phyloP scores from a whole-genome alignment of 768 basidiomycete genomes.

The Phallus indusiatus region DNA sequence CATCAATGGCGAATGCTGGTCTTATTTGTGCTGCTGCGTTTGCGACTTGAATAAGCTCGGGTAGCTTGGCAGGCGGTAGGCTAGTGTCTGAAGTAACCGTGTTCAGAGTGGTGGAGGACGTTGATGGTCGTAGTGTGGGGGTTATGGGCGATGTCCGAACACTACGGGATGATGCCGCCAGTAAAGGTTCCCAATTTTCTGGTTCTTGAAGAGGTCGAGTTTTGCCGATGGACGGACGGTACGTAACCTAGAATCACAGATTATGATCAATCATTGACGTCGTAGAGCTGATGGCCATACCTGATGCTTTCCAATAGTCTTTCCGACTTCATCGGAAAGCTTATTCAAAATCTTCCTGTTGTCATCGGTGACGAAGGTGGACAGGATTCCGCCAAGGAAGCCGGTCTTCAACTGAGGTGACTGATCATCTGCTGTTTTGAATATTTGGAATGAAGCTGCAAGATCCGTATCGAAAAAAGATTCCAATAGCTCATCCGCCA shows the following conservation, averaged over 20 bases:
- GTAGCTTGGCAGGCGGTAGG: constrained; percentile 21
- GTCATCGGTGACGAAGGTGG: constrained; percentile 78
- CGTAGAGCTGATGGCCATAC: constrained; percentile 25
- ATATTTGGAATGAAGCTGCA: constrained; percentile 77
- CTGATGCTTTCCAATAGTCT: constrained; percentile 90
- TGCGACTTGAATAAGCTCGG: constrained; percentile 61
- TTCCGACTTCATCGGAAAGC: constrained; percentile 89
- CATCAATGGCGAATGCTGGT: constrained; percentile 95
- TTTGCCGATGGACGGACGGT: constrained; percentile 76
- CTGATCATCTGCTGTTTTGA: constrained; percentile 59
- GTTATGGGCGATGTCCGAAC: constrained; percentile 49
- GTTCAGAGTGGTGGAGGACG: constrained; percentile 40
- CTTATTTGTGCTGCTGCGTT: constrained; percentile 83
- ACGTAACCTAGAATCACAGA: constrained; percentile 39
- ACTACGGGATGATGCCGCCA: constrained; percentile 56
- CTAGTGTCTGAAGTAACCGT: constrained; percentile 18
- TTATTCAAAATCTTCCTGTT: constrained; percentile 93
- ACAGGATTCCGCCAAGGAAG: constrained; percentile 78
- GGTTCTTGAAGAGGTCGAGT: constrained; percentile 59
- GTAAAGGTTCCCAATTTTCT: constrained; percentile 76
- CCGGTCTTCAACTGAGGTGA: constrained; percentile 48
- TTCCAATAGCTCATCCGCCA: constrained; percentile 93
- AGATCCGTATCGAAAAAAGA: constrained; percentile 94
- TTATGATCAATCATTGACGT: neutral
- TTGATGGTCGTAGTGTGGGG: constrained; percentile 43